Conservation (phyloP, 176 grass and related monocot species). For the Phragmites australis region DNA sequence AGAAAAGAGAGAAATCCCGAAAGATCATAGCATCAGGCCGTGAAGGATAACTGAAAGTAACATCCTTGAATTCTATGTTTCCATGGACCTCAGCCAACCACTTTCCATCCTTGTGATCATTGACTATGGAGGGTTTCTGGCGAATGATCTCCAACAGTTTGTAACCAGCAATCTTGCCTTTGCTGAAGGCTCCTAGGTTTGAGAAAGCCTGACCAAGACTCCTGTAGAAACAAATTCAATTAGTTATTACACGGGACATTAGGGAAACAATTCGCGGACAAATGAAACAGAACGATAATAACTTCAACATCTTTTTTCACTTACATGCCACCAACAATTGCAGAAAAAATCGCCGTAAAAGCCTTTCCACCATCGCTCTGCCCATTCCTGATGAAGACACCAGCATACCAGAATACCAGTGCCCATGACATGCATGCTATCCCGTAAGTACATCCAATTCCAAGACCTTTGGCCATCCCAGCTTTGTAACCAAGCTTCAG, state of each 20-base stretch:
- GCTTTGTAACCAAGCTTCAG: constrained; percentile 96
- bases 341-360: constrained; percentile 95
- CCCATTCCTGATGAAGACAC: constrained; percentile 93
- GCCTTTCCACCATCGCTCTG: constrained; percentile 92
- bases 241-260: not conserved
- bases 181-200: constrained; percentile 97
- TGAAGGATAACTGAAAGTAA: constrained; percentile 98
- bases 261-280: not conserved
- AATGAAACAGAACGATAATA: not conserved
- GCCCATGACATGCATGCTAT: constrained; percentile 99
- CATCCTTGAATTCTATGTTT: constrained; percentile 99
- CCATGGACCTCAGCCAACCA: constrained; percentile 90
- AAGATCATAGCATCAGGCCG: constrained; percentile 96
- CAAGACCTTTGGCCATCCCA: constrained; percentile 97
- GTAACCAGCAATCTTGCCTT: constrained; percentile 95
- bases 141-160: constrained; percentile 90
- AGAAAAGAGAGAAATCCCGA: constrained; percentile 95
- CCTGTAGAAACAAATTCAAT: constrained; percentile 50
- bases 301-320: constrained; percentile 35
- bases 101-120: constrained; percentile 80
- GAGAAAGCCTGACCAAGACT: constrained; percentile 98
- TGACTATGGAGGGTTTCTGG: constrained; percentile 86
- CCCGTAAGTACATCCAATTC: constrained; percentile 94
- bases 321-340: constrained; percentile 93
- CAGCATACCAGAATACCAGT: constrained; percentile 95